These are phyloP conservation scores for Triticum timopheevii DNA, from an alignment of 176 grass and related monocot species.

Conservation along the genomic window DNA sequence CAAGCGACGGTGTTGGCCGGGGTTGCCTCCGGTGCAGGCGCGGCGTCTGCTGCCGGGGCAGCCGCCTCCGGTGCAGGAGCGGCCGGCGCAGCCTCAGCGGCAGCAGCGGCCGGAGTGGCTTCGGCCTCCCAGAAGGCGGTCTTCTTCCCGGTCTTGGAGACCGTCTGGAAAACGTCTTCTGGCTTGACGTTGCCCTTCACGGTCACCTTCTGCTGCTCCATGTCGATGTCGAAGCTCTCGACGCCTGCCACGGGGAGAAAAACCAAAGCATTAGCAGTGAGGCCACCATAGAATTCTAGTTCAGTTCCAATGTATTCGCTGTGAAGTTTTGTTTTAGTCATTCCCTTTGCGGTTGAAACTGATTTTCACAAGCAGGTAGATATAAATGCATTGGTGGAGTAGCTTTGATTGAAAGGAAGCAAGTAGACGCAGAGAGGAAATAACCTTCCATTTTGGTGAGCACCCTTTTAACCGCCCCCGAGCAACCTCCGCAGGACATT, in stretches of 20 bases:
- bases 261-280: neutral
- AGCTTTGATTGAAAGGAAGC: neutral
- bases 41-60: neutral
- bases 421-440: neutral
- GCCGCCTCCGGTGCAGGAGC: neutral
- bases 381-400: neutral
- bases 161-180: constrained; percentile 74
- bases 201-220: constrained; percentile 88
- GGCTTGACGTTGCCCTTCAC: constrained; percentile 79
- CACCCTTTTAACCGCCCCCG: constrained; percentile 69
- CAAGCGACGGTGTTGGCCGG: constrained; percentile 18
- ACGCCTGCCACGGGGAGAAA: constrained; percentile 48
- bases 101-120: neutral
- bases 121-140: constrained; percentile 71
- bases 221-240: constrained; percentile 79
- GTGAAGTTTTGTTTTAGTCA: neutral
- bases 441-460: constrained; percentile 87
- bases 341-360: neutral
- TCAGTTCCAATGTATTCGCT: neutral
- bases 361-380: neutral
- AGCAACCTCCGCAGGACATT: constrained; percentile 87
- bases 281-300: neutral
- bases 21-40: constrained; percentile 6
- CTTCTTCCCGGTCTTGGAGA: constrained; percentile 89
- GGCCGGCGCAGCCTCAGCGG: neutral